phyloP scores from a whole-genome alignment of 208 protist species.

The Trypanosoma cruzi region DNA sequence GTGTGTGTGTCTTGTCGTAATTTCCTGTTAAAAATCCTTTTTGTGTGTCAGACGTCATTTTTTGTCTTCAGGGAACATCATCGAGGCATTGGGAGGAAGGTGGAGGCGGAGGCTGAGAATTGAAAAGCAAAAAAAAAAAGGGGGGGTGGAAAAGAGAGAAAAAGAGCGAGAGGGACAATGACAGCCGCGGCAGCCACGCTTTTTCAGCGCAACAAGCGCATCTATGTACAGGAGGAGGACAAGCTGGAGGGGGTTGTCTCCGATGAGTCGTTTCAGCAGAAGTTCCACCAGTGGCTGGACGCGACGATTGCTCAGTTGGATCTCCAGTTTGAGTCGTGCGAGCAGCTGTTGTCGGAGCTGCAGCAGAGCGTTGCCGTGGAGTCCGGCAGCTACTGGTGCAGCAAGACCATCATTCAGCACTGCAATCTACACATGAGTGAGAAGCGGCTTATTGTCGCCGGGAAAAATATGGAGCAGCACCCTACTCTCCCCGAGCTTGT shows the following conservation, averaged over 20 bases:
- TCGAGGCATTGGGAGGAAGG: too few species aligned
- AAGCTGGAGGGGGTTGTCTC: constrained; percentile 69
- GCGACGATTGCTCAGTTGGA: constrained; percentile 80
- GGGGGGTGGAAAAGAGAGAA: background rate
- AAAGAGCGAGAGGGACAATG: constrained; percentile 32
- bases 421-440: constrained; percentile 88
- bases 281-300: constrained; percentile 82
- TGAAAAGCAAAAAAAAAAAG: background rate
- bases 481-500: constrained; percentile 77
- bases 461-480: constrained; percentile 30
- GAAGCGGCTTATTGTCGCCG: constrained; percentile 47
- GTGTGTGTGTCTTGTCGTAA: too few species aligned
- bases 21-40: too few species aligned
- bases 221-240: constrained; percentile 85
- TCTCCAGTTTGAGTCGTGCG: constrained; percentile 82
- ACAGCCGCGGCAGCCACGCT: constrained; percentile 49
- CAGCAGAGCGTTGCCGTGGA: constrained; percentile 74
- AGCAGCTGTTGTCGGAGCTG: constrained; percentile 84
- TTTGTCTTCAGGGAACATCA: too few species aligned
- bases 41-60: too few species aligned
- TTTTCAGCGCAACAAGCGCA: constrained; percentile 87
- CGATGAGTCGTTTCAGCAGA: constrained; percentile 60
- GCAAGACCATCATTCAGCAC: constrained; percentile 88
- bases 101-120: too few species aligned
- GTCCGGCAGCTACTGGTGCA: constrained; percentile 79